These are phyloP conservation scores for Podila minutissima DNA, from an alignment of 192 early-diverging fungal species.

Conservation along the genomic window DNA sequence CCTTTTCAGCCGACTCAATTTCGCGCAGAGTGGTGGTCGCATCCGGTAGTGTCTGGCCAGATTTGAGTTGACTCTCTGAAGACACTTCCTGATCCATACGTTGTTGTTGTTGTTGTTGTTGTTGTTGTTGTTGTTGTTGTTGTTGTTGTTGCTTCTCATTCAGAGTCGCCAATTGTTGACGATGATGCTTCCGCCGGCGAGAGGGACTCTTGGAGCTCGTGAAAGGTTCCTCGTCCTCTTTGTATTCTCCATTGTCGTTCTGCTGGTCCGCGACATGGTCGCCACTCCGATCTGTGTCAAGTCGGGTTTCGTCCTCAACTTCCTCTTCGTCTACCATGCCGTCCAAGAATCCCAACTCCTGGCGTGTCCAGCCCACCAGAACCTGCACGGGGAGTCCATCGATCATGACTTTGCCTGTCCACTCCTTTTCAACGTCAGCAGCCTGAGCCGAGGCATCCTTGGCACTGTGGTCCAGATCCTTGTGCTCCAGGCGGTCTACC, in stretches of 20 bases:
- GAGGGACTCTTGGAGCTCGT: background rate
- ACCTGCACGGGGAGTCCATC: conserved; percentile 33
- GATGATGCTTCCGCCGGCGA: conserved; percentile 21
- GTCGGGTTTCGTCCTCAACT: background rate
- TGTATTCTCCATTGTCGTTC: background rate
- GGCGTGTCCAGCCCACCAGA: conserved; percentile 16
- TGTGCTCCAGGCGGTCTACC: conserved; percentile 38
- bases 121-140: too few relatives aligned
- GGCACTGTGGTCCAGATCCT: conserved; percentile 23
- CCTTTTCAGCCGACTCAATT: background rate
- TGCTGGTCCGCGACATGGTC: too few relatives aligned
- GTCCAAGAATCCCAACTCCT: conserved; percentile 42
- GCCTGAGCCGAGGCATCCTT: background rate
- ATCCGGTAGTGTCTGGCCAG: background rate
- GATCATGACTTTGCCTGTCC: conserved; percentile 38
- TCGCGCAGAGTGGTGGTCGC: background rate
- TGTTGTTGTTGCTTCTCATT: background rate
- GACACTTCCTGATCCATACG: background rate
- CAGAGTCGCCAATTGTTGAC: conserved; percentile 12
- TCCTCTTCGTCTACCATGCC: conserved; percentile 34
- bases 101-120: too few relatives aligned
- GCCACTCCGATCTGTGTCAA: background rate
- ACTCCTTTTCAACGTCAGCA: conserved; percentile 15
- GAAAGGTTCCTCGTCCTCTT: background rate
- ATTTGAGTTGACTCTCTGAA: background rate